phyloP scores from a whole-genome alignment of 2,329 filamentous ascomycete genomes.

The Hymenoscyphus fraxineus region DNA sequence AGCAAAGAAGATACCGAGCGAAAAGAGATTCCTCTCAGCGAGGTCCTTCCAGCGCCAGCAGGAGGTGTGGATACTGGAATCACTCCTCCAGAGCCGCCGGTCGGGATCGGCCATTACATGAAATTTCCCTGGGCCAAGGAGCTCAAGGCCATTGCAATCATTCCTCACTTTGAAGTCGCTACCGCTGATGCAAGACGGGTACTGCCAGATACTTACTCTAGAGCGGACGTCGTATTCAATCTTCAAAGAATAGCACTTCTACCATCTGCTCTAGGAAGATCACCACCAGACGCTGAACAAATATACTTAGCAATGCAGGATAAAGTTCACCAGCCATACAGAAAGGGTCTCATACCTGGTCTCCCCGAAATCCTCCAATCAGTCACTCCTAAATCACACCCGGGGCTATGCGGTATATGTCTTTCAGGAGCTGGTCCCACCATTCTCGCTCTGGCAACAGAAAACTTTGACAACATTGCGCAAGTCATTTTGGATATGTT shows the following conservation, averaged over 20 bases:
- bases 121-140: slow-evolving; percentile 91
- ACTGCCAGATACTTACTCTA: slow-evolving; percentile 73
- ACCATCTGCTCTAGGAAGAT: slow-evolving; percentile 82
- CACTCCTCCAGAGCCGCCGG: slow-evolving; percentile 80
- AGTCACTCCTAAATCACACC: slow-evolving; percentile 82
- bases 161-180: slow-evolving; percentile 93
- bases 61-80: slow-evolving; percentile 88
- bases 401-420: slow-evolving; percentile 88
- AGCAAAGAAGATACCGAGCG: slow-evolving; percentile 84
- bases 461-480: slow-evolving; percentile 85
- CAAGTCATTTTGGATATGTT: slow-evolving; percentile 73
- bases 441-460: slow-evolving; percentile 86
- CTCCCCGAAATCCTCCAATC: slow-evolving; percentile 86
- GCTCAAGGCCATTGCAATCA: slow-evolving; percentile 96
- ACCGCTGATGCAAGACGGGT: slow-evolving; percentile 87
- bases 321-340: slow-evolving; percentile 95
- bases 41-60: slow-evolving; percentile 85
- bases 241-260: slow-evolving; percentile 89
- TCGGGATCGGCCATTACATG: slow-evolving; percentile 92
- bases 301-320: slow-evolving; percentile 99
- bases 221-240: slow-evolving; percentile 86
- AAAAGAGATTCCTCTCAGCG: slow-evolving; percentile 88
- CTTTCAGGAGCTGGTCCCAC: slow-evolving; percentile 93
- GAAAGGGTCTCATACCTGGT: slow-evolving; percentile 85
- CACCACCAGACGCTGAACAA: slow-evolving; percentile 84